Percentiles rank a stretch among this genome's conserved stretches.
These are phyloP conservation scores for Eremothecium coryli DNA, from an alignment of 1,139 yeast species.

Conservation along the genomic window DNA sequence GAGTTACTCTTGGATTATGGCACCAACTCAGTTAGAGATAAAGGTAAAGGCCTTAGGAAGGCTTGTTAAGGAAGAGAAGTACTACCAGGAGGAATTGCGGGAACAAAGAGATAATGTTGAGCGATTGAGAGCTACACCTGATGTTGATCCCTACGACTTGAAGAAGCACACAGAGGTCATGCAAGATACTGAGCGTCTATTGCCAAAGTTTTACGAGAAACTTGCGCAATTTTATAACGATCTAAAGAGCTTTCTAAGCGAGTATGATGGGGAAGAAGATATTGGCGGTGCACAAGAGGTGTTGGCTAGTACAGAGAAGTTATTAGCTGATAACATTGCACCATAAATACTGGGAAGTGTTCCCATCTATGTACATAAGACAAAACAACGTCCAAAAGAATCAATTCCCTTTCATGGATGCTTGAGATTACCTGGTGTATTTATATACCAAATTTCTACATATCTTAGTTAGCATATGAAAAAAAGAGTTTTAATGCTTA, in stretches of 20 bases:
- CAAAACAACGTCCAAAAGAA: too few species aligned
- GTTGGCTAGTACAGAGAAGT: constrained; percentile 20
- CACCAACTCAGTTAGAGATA: constrained; percentile 70
- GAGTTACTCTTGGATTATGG: constrained; percentile 44
- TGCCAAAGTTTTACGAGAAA: constrained; percentile 52
- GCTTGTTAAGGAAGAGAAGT: constrained; percentile 58
- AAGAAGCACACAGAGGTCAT: constrained; percentile 58
- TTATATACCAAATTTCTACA: too few species aligned
- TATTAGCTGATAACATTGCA: constrained; percentile 10
- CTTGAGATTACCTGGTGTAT: too few species aligned
- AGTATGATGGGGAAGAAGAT: constrained; percentile 37
- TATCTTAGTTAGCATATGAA: too few species aligned
- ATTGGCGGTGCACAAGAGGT: constrained; percentile 22
- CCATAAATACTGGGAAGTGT: background rate
- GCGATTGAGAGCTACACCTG: constrained; percentile 30
- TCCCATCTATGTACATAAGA: too few species aligned
- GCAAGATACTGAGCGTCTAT: constrained; percentile 59
- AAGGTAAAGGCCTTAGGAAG: constrained; percentile 67
- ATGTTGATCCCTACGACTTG: constrained; percentile 60
- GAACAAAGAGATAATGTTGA: constrained; percentile 52
- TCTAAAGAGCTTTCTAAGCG: constrained; percentile 35
- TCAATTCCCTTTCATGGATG: too few species aligned
- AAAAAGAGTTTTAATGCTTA: too few species aligned
- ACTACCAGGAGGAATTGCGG: constrained; percentile 54
- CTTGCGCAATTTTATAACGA: constrained; percentile 42